These are phyloP conservation scores for Sporothrix euskadiensis DNA, from an alignment of 2,329 filamentous ascomycete species.

Conservation along the genomic window DNA sequence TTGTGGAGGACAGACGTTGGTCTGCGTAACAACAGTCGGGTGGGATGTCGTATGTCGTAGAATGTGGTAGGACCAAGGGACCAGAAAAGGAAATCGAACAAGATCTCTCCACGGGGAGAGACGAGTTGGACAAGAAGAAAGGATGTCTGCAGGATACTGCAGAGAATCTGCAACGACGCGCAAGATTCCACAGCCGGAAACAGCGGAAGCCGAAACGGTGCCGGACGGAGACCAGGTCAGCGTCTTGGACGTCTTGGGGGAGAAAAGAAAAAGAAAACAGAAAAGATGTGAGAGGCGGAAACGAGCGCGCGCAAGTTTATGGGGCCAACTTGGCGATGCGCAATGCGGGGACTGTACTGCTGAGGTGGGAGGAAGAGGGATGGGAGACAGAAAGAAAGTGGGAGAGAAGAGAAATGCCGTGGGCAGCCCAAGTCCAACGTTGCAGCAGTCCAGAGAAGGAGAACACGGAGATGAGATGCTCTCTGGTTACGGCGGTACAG, in stretches of 20 bases:
- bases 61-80: neutral
- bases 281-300: conserved; percentile 14
- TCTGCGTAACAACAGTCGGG: neutral
- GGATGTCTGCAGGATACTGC: neutral
- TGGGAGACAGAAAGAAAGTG: neutral
- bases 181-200: conserved; percentile 18
- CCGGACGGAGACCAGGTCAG: neutral
- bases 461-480: neutral
- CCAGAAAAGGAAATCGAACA: conserved; percentile 1
- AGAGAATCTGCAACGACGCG: neutral
- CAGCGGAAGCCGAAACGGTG: conserved; percentile 8
- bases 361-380: neutral
- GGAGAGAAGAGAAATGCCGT: neutral
- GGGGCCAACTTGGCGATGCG: conserved; percentile 12
- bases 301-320: conserved; percentile 30
- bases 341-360: neutral
- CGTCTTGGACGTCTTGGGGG: neutral
- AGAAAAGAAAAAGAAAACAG: neutral
- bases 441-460: conserved; percentile 8
- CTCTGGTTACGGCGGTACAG: neutral
- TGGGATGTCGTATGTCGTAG: neutral
- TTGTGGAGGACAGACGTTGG: neutral
- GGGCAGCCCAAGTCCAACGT: neutral
- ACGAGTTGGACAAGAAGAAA: neutral
- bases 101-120: neutral